Conservation (phyloP, 2,329 filamentous ascomycete genomes). For the Colletotrichum sp. region DNA sequence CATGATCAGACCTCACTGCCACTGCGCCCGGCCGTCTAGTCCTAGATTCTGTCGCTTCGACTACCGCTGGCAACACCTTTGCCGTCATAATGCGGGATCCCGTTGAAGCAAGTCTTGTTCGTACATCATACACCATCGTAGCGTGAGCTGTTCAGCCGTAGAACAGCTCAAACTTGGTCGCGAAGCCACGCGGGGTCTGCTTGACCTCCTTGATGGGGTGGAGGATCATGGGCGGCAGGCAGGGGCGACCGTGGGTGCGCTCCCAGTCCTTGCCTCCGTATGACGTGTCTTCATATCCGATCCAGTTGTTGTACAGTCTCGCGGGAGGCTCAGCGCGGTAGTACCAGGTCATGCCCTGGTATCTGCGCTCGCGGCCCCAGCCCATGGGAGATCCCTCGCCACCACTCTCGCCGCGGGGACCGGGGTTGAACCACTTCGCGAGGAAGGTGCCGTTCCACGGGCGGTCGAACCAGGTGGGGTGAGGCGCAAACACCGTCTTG, state of each 20-base stretch:
- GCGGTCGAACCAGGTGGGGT: slow-evolving; percentile 81
- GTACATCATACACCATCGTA: slow-evolving; percentile 19
- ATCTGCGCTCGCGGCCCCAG: slow-evolving; percentile 63
- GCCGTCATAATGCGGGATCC: not conserved
- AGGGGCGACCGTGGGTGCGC: slow-evolving; percentile 57
- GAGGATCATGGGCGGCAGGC: slow-evolving; percentile 63
- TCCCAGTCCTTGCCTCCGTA: slow-evolving; percentile 64
- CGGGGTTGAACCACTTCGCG: slow-evolving; percentile 65
- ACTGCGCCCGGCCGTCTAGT: not conserved
- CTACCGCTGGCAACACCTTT: not conserved
- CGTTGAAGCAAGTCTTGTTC: slow-evolving; percentile 11
- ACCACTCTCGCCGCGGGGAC: slow-evolving; percentile 58
- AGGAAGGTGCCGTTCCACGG: slow-evolving; percentile 66
- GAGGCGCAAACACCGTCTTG: slow-evolving; percentile 79
- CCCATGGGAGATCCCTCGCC: slow-evolving; percentile 62
- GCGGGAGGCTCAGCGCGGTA: slow-evolving; percentile 63
- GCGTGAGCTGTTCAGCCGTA: slow-evolving; percentile 36
- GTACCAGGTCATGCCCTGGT: slow-evolving; percentile 66
- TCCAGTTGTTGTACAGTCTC: slow-evolving; percentile 67
- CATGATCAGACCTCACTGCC: not conserved
- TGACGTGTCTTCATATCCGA: slow-evolving; percentile 62
- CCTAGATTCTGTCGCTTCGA: not conserved
- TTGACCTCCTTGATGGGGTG: slow-evolving; percentile 66
- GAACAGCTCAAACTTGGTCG: slow-evolving; percentile 40
- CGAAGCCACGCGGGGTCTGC: slow-evolving; percentile 50